These are phyloP conservation scores for Epichloe aotearoae DNA, from an alignment of 2,329 filamentous ascomycete genomes.

Conservation along the genomic window DNA sequence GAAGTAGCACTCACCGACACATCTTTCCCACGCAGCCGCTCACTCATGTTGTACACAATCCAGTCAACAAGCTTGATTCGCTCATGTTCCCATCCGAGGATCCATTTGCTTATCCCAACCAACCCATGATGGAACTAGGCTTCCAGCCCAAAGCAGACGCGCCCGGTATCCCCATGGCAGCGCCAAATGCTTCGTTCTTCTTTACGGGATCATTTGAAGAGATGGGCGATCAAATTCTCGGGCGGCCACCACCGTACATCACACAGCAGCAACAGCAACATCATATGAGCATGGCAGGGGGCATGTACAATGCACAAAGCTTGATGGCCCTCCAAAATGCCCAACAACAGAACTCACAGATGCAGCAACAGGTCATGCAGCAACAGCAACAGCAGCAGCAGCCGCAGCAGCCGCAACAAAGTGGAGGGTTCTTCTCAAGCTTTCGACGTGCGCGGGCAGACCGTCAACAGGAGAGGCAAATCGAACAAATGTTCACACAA, in stretches of 20 bases:
- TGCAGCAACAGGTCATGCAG: slow-evolving; percentile 4
- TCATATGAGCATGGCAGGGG: slow-evolving; percentile 26
- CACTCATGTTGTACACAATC: slow-evolving; percentile 23
- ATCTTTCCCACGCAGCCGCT: slow-evolving; percentile 20
- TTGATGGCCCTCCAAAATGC: slow-evolving; percentile 27
- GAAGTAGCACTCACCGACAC: slow-evolving; percentile 25
- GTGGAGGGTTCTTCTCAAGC: slow-evolving; percentile 16
- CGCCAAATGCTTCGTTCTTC: slow-evolving; percentile 33
- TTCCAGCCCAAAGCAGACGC: slow-evolving; percentile 23
- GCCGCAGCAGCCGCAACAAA: slow-evolving; percentile 12
- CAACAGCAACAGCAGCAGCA: slow-evolving; percentile 18
- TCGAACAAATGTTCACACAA: slow-evolving; percentile 37
- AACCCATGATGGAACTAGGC: slow-evolving; percentile 52
- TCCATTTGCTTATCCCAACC: slow-evolving; percentile 67
- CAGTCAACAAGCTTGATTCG: slow-evolving; percentile 56
- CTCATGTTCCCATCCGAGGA: slow-evolving; percentile 74
- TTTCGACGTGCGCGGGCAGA: slow-evolving; percentile 13
- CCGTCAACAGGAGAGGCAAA: slow-evolving; percentile 24
- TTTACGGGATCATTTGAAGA: slow-evolving; percentile 45
- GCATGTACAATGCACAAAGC: slow-evolving; percentile 30
- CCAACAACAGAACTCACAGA: slow-evolving; percentile 7
- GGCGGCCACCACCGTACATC: slow-evolving; percentile 57
- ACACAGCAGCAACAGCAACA: slow-evolving; percentile 37
- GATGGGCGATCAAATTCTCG: slow-evolving; percentile 61
- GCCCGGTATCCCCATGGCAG: slow-evolving; percentile 19